Conservation (phyloP, 106 monocot species). For the Allium fistulosum region DNA sequence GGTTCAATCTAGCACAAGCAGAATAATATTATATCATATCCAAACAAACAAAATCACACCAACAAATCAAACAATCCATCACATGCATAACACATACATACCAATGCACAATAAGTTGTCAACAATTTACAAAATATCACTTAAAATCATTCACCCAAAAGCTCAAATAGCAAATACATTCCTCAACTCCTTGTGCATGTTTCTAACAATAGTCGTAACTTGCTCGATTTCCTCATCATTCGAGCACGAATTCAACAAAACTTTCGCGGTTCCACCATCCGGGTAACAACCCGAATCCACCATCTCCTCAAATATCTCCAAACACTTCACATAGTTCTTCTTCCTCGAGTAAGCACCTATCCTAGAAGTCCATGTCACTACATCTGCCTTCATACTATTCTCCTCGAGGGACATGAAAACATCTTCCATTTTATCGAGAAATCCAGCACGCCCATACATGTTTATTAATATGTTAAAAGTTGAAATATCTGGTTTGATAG, state of each 20-base stretch:
- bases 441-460: conserved; percentile 71
- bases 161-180: conserved; percentile 15
- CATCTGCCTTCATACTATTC: conserved; percentile 51
- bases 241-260: conserved; percentile 65
- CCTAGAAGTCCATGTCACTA: conserved; percentile 79
- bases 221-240: conserved; percentile 61
- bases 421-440: conserved; percentile 65
- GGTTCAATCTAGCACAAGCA: no score
- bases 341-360: conserved; percentile 71
- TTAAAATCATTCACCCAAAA: no score
- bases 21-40: no score
- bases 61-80: no score
- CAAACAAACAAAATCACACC: no score
- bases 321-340: conserved; percentile 62
- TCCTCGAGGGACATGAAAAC: conserved; percentile 28
- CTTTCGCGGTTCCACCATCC: conserved; percentile 81
- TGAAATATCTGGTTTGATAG: conserved; percentile 46
- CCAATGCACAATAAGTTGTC: no score
- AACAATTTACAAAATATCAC: no score
- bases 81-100: no score
- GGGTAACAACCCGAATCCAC: conserved; percentile 76
- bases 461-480: conserved; percentile 86
- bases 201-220: conserved; percentile 57
- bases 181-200: conserved; percentile 69
- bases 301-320: conserved; percentile 84